Percentiles rank a stretch among this genome's conserved stretches.
These are phyloP conservation scores for Colletotrichum eremochloae DNA, from an alignment of 2,329 filamentous ascomycete genomes.

Conservation along the genomic window DNA sequence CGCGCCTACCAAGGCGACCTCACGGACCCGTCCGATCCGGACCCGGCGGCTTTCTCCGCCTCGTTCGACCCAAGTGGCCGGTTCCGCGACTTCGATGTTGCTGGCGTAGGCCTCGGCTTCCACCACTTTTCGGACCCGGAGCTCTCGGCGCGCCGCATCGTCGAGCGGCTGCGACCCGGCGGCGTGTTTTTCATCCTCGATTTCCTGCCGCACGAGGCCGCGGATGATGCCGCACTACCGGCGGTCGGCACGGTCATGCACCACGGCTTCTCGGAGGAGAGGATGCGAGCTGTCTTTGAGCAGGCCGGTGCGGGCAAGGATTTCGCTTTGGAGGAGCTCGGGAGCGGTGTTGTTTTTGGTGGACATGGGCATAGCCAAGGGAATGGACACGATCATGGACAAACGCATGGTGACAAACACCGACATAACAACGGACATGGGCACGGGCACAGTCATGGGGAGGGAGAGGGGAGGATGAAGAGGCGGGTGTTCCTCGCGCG, in stretches of 20 bases:
- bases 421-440: conserved; percentile 44
- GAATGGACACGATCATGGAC: conserved; percentile 23
- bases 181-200: conserved; percentile 78
- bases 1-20: conserved; percentile 71
- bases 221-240: conserved; percentile 38
- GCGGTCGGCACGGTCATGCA: conserved; percentile 69
- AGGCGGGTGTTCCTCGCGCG: conserved; percentile 55
- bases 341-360: conserved; percentile 62
- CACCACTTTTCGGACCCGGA: conserved; percentile 78
- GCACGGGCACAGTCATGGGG: conserved; percentile 42
- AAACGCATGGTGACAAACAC: conserved; percentile 46
- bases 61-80: conserved; percentile 65
- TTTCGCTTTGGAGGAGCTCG: conserved; percentile 70
- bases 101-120: conserved; percentile 72
- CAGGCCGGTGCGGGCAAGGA: conserved; percentile 69
- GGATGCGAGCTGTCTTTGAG: conserved; percentile 72
- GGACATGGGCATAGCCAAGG: conserved; percentile 40
- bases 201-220: conserved; percentile 68
- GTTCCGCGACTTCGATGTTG: conserved; percentile 78
- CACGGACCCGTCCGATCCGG: conserved; percentile 57
- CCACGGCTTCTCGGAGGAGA: conserved; percentile 73
- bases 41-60: conserved; percentile 68
- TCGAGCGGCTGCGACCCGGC: conserved; percentile 72
- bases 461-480: conserved; percentile 53
- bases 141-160: conserved; percentile 70